These are phyloP conservation scores for Escovopsis sp. DNA, from an alignment of 2,329 filamentous ascomycete genomes.

Conservation along the genomic window DNA sequence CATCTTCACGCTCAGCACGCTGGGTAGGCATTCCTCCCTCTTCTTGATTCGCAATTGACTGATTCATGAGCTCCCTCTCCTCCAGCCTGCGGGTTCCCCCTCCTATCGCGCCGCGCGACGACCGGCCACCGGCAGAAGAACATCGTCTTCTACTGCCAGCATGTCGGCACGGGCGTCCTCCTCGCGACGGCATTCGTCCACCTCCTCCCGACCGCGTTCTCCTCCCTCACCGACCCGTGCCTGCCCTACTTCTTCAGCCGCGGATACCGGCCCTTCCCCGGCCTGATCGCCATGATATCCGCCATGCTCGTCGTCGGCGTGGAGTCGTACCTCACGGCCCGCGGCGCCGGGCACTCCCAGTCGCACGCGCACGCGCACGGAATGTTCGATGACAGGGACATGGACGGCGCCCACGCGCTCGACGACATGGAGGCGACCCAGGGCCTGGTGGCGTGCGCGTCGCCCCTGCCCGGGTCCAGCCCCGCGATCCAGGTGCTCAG, in stretches of 20 bases:
- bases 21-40: conserved; percentile 26
- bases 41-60: not conserved
- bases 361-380: conserved; percentile 34
- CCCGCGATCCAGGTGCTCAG: conserved; percentile 20
- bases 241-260: conserved; percentile 67
- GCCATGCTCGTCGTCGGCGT: conserved; percentile 72
- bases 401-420: conserved; percentile 21
- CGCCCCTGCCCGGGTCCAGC: conserved; percentile 41
- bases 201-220: conserved; percentile 53
- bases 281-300: conserved; percentile 67
- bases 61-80: not conserved
- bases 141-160: conserved; percentile 53
- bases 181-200: conserved; percentile 79
- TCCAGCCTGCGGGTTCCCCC: conserved; percentile 49
- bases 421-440: conserved; percentile 36
- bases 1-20: conserved; percentile 46
- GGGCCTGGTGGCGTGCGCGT: conserved; percentile 43
- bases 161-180: conserved; percentile 73
- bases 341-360: conserved; percentile 47
- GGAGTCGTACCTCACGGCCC: conserved; percentile 76
- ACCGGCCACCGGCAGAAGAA: conserved; percentile 41
- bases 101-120: conserved; percentile 45
- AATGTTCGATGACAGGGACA: conserved; percentile 32
- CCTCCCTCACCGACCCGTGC: conserved; percentile 52
- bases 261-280: conserved; percentile 66